These are phyloP conservation scores for Evansstolkia leycettana DNA, from an alignment of 495 filamentous ascomycete species.

Conservation along the genomic window DNA sequence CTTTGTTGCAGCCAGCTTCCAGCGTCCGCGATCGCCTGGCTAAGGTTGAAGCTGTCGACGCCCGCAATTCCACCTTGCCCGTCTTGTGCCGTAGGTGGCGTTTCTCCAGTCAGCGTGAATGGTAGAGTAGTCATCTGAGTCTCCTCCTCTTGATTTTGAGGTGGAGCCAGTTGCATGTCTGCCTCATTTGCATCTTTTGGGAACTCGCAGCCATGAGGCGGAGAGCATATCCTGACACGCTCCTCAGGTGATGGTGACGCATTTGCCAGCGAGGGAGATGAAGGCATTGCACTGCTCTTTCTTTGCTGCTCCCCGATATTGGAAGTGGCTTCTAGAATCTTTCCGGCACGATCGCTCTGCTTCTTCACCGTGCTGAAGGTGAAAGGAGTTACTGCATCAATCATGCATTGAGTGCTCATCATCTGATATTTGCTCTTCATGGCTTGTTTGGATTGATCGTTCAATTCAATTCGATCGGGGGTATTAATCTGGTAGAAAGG, in stretches of 20 bases:
- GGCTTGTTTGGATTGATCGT: constrained; percentile 1
- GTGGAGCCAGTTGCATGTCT: not conserved
- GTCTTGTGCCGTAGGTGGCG: constrained; percentile 24
- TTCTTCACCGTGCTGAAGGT: constrained; percentile 33
- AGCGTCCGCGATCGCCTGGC: constrained; percentile 31
- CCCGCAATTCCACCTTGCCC: constrained; percentile 18
- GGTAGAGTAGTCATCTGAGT: constrained; percentile 12
- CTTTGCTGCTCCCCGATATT: no score
- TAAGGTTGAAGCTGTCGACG: constrained; percentile 25
- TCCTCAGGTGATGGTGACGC: constrained; percentile 1
- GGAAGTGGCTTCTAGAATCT: no score
- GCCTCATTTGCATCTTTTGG: not conserved
- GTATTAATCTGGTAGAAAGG: constrained; percentile 17
- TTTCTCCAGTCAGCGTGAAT: constrained; percentile 21
- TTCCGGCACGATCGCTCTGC: constrained; percentile 4
- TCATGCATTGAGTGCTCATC: constrained; percentile 38
- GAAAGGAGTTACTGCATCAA: constrained; percentile 38
- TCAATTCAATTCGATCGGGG: constrained; percentile 1
- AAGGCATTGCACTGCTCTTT: constrained; percentile 3
- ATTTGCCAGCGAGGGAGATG: not conserved
- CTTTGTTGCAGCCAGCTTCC: constrained; percentile 35
- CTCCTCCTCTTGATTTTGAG: constrained; percentile 2
- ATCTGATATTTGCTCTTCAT: constrained; percentile 13
- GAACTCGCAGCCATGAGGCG: no score
- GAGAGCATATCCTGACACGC: not conserved